A percentile compares a stretch with the other conserved stretches of the same genome.
These are phyloP conservation scores for Nemania serpens DNA, from an alignment of 2,329 filamentous ascomycete genomes.

Conservation along the genomic window DNA sequence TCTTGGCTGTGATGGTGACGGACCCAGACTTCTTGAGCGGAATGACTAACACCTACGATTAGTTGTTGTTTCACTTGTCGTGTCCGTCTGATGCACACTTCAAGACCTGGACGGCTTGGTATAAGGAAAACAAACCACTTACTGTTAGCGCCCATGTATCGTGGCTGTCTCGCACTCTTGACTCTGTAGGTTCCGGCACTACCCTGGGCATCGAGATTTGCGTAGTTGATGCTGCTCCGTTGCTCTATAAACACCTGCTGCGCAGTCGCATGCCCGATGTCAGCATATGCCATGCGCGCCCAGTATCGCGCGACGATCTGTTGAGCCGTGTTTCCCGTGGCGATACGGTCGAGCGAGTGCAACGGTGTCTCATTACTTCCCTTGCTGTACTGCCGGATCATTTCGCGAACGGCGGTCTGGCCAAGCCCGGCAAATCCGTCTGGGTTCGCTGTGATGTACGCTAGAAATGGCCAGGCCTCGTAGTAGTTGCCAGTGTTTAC, in stretches of 20 bases:
- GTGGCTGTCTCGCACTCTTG: constrained; percentile 47
- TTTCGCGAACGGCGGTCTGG: constrained; percentile 46
- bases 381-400: constrained; percentile 49
- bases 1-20: constrained; percentile 47
- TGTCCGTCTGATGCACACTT: background rate
- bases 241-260: constrained; percentile 45
- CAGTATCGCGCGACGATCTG: constrained; percentile 54
- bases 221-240: constrained; percentile 46
- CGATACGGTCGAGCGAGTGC: constrained; percentile 50
- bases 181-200: constrained; percentile 47
- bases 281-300: constrained; percentile 58
- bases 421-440: constrained; percentile 50
- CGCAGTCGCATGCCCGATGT: constrained; percentile 52
- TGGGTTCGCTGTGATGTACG: constrained; percentile 54
- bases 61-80: background rate
- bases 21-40: constrained; percentile 33
- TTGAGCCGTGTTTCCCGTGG: constrained; percentile 43
- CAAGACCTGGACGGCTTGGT: background rate
- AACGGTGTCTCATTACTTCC: constrained; percentile 56
- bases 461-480: constrained; percentile 56
- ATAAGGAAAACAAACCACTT: background rate
- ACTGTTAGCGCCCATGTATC: constrained; percentile 56
- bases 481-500: constrained; percentile 53
- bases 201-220: constrained; percentile 47
- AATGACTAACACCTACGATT: constrained; percentile 9